A percentile compares a stretch with the other conserved stretches of the same genome.
These are phyloP conservation scores for Hylodesmum podocarpum DNA, from an alignment of 306 rosid species.

Conservation along the genomic window DNA sequence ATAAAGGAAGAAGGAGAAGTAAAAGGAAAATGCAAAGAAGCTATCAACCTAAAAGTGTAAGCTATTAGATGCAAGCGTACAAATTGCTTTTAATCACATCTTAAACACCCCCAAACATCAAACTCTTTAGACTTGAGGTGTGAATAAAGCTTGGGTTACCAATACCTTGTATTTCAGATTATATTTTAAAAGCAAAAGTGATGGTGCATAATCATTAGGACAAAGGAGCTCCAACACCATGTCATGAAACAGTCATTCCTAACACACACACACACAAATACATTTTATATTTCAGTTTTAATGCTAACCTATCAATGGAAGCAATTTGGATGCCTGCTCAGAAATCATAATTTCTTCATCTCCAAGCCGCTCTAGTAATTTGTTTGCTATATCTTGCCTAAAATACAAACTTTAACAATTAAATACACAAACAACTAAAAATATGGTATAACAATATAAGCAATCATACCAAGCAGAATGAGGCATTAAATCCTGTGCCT, in stretches of 20 bases:
- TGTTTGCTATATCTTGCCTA: slow-evolving; percentile 73
- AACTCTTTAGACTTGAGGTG: slow-evolving; percentile 13
- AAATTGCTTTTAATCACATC: slow-evolving; percentile 15
- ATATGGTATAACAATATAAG: slow-evolving; percentile 2
- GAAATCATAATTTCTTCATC: slow-evolving; percentile 68
- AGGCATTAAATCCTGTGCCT: slow-evolving; percentile 41
- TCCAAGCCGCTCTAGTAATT: slow-evolving; percentile 67
- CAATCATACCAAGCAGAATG: slow-evolving; percentile 58
- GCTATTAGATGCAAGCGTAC: background rate
- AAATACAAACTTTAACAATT: slow-evolving; percentile 32
- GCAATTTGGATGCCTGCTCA: slow-evolving; percentile 68
- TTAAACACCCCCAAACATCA: background rate
- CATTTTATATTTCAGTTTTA: slow-evolving; percentile 17
- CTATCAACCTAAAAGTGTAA: slow-evolving; percentile 4
- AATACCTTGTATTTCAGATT: slow-evolving; percentile 1
- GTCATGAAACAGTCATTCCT: slow-evolving; percentile 20
- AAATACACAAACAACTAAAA: slow-evolving; percentile 18
- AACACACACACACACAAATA: background rate
- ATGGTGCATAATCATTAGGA: background rate
- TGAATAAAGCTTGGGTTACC: background rate
- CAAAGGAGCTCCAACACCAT: background rate
- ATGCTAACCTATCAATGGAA: slow-evolving; percentile 68
- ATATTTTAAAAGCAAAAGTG: slow-evolving; percentile 3
- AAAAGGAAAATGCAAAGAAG: slow-evolving; percentile 15
- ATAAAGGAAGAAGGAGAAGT: background rate